Evolutionary conservation across 1,139 yeast genomes (phyloP).

Genomic region (Suhomyces wounanorum): DNA sequence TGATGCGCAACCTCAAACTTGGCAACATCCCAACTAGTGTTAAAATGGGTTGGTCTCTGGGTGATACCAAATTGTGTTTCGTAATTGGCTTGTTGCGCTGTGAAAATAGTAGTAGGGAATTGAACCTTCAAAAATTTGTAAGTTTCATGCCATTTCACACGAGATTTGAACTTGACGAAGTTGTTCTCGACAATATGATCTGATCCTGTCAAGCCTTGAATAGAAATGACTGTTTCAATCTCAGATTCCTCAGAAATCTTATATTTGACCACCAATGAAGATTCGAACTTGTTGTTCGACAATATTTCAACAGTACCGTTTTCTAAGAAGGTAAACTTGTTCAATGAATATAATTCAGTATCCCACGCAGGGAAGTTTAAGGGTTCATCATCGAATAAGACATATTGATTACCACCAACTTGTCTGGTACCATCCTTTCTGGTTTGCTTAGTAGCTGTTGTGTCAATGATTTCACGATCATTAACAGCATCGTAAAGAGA

Average conservation of each 20-base stretch:
- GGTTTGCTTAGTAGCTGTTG: conserved; percentile 49
- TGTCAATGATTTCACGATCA: conserved; percentile 68
- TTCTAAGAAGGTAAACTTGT: conserved; percentile 56
- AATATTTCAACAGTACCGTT: conserved; percentile 51
- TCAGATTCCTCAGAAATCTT: conserved; percentile 56
- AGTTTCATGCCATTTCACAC: conserved; percentile 85
- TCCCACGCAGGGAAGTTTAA: conserved; percentile 96
- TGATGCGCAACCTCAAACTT: conserved; percentile 96
- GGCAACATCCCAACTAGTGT: conserved; percentile 95
- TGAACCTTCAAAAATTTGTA: conserved; percentile 91
- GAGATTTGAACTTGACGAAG: conserved; percentile 55
- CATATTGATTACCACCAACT: conserved; percentile 73
- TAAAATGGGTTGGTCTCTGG: conserved; percentile 88
- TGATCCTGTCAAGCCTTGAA: conserved; percentile 53
- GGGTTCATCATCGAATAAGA: conserved; percentile 87
- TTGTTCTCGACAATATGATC: conserved; percentile 37
- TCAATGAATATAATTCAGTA: conserved; percentile 83
- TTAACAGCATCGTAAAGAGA: conserved; percentile 64
- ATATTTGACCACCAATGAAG: conserved; percentile 63
- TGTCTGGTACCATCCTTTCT: conserved; percentile 30
- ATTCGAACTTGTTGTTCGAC: conserved; percentile 57
- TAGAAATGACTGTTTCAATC: conserved; percentile 69
- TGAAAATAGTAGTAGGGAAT: conserved; percentile 82
- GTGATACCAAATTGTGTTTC: conserved; percentile 95
- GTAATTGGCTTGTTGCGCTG: conserved; percentile 71